Evolutionary conservation across 1,139 yeast species (phyloP).

Genomic region (Blastobotrys raffinosifermentans): DNA sequence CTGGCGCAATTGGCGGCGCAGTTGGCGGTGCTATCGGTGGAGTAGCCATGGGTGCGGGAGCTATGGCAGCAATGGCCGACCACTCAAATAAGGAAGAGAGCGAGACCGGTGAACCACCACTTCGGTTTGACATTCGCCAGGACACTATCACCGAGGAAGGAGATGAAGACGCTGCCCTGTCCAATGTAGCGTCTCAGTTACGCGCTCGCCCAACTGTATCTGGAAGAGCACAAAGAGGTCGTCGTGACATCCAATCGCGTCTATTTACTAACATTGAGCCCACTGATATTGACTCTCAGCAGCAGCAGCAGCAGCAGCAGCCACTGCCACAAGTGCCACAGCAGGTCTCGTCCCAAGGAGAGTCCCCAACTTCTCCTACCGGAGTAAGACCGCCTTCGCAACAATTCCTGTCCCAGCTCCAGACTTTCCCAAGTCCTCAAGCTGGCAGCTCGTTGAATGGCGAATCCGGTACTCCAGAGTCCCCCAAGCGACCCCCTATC

Average conservation of each 20-base stretch:
- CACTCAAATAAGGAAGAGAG: slow-evolving; percentile 15
- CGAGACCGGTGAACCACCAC: slow-evolving; percentile 18
- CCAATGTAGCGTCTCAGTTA: slow-evolving; percentile 29
- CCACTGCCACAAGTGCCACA: background rate
- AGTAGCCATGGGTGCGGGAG: slow-evolving; percentile 1
- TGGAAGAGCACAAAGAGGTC: slow-evolving; percentile 29
- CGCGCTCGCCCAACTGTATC: slow-evolving; percentile 29
- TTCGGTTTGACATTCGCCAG: slow-evolving; percentile 27
- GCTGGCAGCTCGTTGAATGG: no score
- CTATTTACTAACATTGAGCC: slow-evolving; percentile 47
- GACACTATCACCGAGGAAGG: slow-evolving; percentile 33
- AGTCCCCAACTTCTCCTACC: slow-evolving; percentile 2
- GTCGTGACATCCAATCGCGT: slow-evolving; percentile 50
- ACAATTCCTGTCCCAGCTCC: slow-evolving; percentile 21
- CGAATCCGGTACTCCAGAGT: no score
- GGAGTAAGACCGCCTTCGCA: slow-evolving; percentile 6
- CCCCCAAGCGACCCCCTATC: background rate
- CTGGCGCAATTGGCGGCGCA: slow-evolving; percentile 5
- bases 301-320: slow-evolving; percentile 2
- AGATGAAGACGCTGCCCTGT: slow-evolving; percentile 29
- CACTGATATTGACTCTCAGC: slow-evolving; percentile 19
- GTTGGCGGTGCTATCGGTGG: slow-evolving; percentile 7
- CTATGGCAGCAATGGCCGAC: no score
- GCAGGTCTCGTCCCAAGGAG: slow-evolving; percentile 10
- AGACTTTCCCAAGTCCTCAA: slow-evolving; percentile 19